phyloP scores from a whole-genome alignment of 1,139 yeast genomes.

The Debaryomyces fabryi region DNA sequence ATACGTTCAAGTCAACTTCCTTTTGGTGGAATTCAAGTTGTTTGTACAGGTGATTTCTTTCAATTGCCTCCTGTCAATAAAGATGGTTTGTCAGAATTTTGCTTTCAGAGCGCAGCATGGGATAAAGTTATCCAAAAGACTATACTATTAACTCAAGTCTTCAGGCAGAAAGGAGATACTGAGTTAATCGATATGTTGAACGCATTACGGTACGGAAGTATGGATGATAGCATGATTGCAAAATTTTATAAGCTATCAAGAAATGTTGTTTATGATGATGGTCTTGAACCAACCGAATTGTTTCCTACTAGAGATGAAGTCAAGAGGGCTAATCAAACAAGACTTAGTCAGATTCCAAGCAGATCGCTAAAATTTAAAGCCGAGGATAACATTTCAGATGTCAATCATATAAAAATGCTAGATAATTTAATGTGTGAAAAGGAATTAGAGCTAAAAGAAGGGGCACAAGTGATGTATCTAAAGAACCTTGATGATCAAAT shows the following conservation, averaged over 20 bases:
- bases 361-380: conserved; percentile 54
- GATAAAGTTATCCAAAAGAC: conserved; percentile 53
- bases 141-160: conserved; percentile 62
- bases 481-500: conserved; percentile 47
- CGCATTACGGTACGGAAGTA: conserved; percentile 66
- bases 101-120: conserved; percentile 67
- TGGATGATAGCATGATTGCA: conserved; percentile 46
- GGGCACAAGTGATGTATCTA: conserved; percentile 64
- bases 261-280: conserved; percentile 63
- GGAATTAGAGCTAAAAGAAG: conserved; percentile 49
- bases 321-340: conserved; percentile 60
- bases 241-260: conserved; percentile 55
- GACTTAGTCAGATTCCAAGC: conserved; percentile 43
- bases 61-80: conserved; percentile 81
- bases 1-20: conserved; percentile 51
- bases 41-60: conserved; percentile 81
- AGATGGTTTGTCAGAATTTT: conserved; percentile 42
- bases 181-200: conserved; percentile 74
- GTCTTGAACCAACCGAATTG: conserved; percentile 78
- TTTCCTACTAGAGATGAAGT: conserved; percentile 80
- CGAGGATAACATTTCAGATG: conserved; percentile 43
- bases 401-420: conserved; percentile 27
- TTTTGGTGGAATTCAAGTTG: conserved; percentile 82
- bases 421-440: conserved; percentile 53
- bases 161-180: conserved; percentile 71